A percentile compares a stretch with the other conserved stretches of the same genome.
These are phyloP conservation scores for Candida albicans DNA, from an alignment of 1,139 yeast genomes.

Conservation along the genomic window DNA sequence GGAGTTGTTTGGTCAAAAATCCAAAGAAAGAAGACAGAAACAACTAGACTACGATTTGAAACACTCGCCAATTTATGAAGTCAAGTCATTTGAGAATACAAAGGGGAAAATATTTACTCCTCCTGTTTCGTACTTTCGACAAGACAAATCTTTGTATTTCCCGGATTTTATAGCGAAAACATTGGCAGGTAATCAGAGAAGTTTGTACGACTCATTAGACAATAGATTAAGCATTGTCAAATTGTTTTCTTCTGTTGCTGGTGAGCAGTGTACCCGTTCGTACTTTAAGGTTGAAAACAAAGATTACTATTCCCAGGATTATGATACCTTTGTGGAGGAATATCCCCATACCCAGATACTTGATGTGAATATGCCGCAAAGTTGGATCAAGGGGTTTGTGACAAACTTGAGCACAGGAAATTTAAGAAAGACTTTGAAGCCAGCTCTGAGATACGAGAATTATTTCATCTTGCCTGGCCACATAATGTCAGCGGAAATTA, in stretches of 20 bases:
- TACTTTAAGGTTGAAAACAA: slow-evolving; percentile 50
- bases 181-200: slow-evolving; percentile 41
- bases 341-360: slow-evolving; percentile 65
- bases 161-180: slow-evolving; percentile 77
- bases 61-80: slow-evolving; percentile 84
- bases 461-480: slow-evolving; percentile 68
- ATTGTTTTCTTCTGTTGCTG: slow-evolving; percentile 67
- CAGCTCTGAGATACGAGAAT: slow-evolving; percentile 47
- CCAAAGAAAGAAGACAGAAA: slow-evolving; percentile 53
- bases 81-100: slow-evolving; percentile 75
- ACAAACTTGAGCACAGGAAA: slow-evolving; percentile 54
- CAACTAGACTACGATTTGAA: slow-evolving; percentile 72
- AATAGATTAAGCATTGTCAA: slow-evolving; percentile 62
- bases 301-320: slow-evolving; percentile 35
- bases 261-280: slow-evolving; percentile 64
- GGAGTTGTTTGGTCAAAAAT: slow-evolving; percentile 37
- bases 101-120: slow-evolving; percentile 83
- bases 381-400: slow-evolving; percentile 62
- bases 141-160: slow-evolving; percentile 76
- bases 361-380: slow-evolving; percentile 74
- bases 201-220: slow-evolving; percentile 36
- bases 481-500: slow-evolving; percentile 56
- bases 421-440: slow-evolving; percentile 38
- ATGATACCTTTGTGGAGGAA: slow-evolving; percentile 28
- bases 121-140: slow-evolving; percentile 72